These are phyloP conservation scores for Alternaria solani DNA, from an alignment of 2,329 filamentous ascomycete genomes.

Conservation along the genomic window DNA sequence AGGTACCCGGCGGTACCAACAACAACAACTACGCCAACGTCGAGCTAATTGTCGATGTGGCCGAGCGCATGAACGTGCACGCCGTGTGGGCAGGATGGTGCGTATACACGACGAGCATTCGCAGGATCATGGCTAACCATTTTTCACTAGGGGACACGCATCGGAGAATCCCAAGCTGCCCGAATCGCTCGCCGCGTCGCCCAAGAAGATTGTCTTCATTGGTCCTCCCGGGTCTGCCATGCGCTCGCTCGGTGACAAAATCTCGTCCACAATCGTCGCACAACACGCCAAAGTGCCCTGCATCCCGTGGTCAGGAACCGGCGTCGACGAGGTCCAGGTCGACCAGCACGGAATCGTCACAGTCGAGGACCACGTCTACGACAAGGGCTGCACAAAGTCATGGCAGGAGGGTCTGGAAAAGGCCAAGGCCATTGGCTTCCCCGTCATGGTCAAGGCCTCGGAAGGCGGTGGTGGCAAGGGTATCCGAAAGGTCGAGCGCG, in stretches of 20 bases:
- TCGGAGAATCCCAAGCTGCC: slow-evolving; percentile 98
- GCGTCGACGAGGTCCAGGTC: slow-evolving; percentile 80
- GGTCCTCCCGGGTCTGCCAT: slow-evolving; percentile 97
- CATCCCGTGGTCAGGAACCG: slow-evolving; percentile 98
- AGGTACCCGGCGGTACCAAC: slow-evolving; percentile 96
- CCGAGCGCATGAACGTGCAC: slow-evolving; percentile 97
- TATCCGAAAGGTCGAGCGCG: slow-evolving; percentile 90
- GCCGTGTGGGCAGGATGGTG: slow-evolving; percentile 99
- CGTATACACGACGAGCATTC: slow-evolving; percentile 46
- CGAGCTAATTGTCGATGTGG: slow-evolving; percentile 97
- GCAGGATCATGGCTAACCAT: slow-evolving; percentile 24
- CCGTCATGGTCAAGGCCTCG: slow-evolving; percentile 99
- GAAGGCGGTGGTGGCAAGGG: slow-evolving; percentile 99
- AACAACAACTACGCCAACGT: slow-evolving; percentile 99
- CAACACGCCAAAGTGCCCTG: slow-evolving; percentile 96
- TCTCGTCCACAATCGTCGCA: slow-evolving; percentile 98
- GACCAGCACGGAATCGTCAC: slow-evolving; percentile 90
- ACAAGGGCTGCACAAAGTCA: slow-evolving; percentile 87
- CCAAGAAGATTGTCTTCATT: slow-evolving; percentile 99
- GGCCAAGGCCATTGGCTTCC: slow-evolving; percentile 92
- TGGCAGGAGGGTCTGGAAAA: slow-evolving; percentile 89
- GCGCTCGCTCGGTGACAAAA: slow-evolving; percentile 99
- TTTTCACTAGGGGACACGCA: slow-evolving; percentile 72
- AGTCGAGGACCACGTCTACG: slow-evolving; percentile 83
- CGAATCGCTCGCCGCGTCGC: slow-evolving; percentile 92